A percentile compares a stretch with the other conserved stretches of the same genome.
phyloP scores from a whole-genome alignment of 2,329 filamentous ascomycete genomes.

The Myotisia sp. region DNA sequence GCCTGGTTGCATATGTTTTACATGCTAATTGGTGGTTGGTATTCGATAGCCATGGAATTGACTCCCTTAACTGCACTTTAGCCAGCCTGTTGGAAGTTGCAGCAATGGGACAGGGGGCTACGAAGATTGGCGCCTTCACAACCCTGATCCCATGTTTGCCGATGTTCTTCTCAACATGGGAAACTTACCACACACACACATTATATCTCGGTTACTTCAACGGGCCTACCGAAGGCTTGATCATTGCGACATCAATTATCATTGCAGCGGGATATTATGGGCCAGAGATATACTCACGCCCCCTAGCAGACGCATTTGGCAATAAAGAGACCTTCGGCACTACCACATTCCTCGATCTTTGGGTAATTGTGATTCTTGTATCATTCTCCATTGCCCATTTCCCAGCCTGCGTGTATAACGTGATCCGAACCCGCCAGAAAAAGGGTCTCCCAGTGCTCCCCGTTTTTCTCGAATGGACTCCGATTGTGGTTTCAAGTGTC shows the following conservation, averaged over 20 bases:
- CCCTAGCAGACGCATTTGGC: slow-evolving; percentile 56
- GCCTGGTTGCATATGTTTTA: not conserved
- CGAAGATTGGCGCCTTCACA: slow-evolving; percentile 75
- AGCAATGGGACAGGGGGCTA: slow-evolving; percentile 79
- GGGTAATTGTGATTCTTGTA: slow-evolving; percentile 57
- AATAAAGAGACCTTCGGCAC: slow-evolving; percentile 50
- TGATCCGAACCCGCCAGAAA: slow-evolving; percentile 57
- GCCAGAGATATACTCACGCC: slow-evolving; percentile 70
- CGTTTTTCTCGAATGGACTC: slow-evolving; percentile 85
- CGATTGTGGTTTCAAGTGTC: slow-evolving; percentile 67
- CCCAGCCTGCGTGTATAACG: slow-evolving; percentile 79
- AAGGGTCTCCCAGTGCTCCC: slow-evolving; percentile 62
- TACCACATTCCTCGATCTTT: slow-evolving; percentile 70
- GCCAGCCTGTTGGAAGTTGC: slow-evolving; percentile 81
- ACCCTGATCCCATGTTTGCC: slow-evolving; percentile 80
- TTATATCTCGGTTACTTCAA: slow-evolving; percentile 94
- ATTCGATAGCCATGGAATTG: slow-evolving; percentile 69
- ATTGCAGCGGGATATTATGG: slow-evolving; percentile 74
- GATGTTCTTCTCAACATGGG: slow-evolving; percentile 99
- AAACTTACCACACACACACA: slow-evolving; percentile 97
- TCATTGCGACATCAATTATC: slow-evolving; percentile 81
- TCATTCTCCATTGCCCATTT: slow-evolving; percentile 61
- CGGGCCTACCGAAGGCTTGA: slow-evolving; percentile 85
- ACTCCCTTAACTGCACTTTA: slow-evolving; percentile 92
- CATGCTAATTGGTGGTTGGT: slow-evolving; percentile 3